Conservation (phyloP, 2,329 filamentous ascomycete species). For the Botrytis hyacinthi region DNA sequence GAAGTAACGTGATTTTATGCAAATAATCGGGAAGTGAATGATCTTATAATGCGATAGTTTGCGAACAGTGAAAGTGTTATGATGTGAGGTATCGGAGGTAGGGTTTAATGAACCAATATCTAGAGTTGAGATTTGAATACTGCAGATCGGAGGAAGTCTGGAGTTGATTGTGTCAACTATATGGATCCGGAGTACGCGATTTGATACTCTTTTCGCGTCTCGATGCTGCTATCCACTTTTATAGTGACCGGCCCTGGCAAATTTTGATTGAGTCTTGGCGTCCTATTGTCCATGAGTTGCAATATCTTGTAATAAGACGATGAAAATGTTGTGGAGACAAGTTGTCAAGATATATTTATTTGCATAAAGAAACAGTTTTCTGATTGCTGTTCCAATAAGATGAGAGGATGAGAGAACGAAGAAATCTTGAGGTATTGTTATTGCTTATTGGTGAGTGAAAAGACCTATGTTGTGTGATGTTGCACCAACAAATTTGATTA, state of each 20-base stretch:
- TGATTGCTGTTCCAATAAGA: neutral
- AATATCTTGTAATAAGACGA: neutral
- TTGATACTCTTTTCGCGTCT: conserved; percentile 9
- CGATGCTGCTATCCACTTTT: neutral
- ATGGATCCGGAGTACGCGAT: neutral
- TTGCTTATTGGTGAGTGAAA: conserved; percentile 1
- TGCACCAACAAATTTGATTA: neutral
- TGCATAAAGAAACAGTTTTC: neutral
- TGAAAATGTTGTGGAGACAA: neutral
- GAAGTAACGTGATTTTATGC: neutral
- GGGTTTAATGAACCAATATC: neutral
- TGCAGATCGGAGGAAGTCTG: neutral
- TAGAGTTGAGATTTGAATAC: neutral
- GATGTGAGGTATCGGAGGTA: neutral
- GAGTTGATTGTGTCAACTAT: neutral
- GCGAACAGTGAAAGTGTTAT: neutral
- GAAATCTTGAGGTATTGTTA: neutral
- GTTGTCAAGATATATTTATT: neutral
- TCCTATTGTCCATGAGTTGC: neutral
- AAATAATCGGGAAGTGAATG: neutral
- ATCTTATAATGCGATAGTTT: neutral
- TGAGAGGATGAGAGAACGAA: neutral
- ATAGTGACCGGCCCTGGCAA: neutral
- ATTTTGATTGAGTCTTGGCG: neutral
- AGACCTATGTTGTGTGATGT: neutral